phyloP scores from a whole-genome alignment of 495 filamentous ascomycete genomes.

The Tricharina praecox region DNA sequence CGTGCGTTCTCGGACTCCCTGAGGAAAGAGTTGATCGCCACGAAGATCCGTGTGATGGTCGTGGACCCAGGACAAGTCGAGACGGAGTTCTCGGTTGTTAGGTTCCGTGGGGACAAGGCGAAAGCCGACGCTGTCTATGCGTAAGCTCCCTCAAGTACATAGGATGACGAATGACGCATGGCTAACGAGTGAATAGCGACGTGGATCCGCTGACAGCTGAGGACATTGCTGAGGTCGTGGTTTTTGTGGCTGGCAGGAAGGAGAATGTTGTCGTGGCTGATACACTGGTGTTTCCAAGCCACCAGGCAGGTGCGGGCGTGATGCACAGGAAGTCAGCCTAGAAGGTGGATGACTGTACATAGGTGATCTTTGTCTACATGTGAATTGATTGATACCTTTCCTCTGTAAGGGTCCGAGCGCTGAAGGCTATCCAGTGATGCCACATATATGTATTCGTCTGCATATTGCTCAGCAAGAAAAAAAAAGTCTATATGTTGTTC shows the following conservation, averaged over 20 bases:
- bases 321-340: constrained; percentile 11
- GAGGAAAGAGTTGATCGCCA: constrained; percentile 73
- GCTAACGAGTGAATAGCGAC: constrained; percentile 37
- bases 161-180: too few species aligned
- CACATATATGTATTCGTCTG: too few species aligned
- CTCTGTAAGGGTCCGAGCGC: too few species aligned
- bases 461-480: too few species aligned
- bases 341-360: too few species aligned
- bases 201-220: constrained; percentile 85
- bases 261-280: constrained; percentile 96
- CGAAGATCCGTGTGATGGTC: constrained; percentile 76
- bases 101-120: constrained; percentile 78
- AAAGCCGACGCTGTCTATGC: constrained; percentile 95
- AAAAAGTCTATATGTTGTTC: too few species aligned
- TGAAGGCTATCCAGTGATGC: too few species aligned
- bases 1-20: constrained; percentile 77
- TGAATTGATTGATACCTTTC: too few species aligned
- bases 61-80: constrained; percentile 94
- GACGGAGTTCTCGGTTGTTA: constrained; percentile 90
- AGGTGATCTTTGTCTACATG: too few species aligned
- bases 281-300: constrained; percentile 76
- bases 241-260: constrained; percentile 71
- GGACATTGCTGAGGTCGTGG: constrained; percentile 86
- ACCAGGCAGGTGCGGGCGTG: constrained; percentile 48
- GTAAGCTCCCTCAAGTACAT: constrained; percentile 46